These are phyloP conservation scores for Backusella macrospora DNA, from an alignment of 192 early-diverging fungal species.

Conservation along the genomic window DNA sequence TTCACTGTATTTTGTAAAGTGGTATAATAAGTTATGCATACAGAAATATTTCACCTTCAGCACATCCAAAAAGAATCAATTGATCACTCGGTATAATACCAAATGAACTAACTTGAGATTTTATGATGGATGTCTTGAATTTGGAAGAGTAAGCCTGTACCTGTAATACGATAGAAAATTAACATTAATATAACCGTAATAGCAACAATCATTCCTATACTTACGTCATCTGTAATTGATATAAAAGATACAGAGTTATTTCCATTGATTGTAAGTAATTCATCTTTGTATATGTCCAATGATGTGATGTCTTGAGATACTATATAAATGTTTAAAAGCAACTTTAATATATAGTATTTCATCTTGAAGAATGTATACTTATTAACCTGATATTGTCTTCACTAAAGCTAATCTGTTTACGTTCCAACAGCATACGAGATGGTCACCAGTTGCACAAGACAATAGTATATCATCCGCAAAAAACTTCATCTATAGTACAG, in stretches of 20 bases:
- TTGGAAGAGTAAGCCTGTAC: slow-evolving; percentile 59
- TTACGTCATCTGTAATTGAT: slow-evolving; percentile 63
- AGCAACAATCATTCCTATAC: not conserved
- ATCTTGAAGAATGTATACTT: too few relatives aligned
- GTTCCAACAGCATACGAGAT: slow-evolving; percentile 62
- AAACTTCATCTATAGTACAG: slow-evolving; percentile 54
- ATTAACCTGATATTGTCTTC: slow-evolving; percentile 55
- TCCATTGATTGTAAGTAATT: slow-evolving; percentile 58
- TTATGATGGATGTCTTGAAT: slow-evolving; percentile 59
- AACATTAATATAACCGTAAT: not conserved
- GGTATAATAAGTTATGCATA: slow-evolving; percentile 41
- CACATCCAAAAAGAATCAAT: slow-evolving; percentile 56
- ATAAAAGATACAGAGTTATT: slow-evolving; percentile 63
- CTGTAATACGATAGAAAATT: slow-evolving; percentile 28
- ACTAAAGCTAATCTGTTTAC: slow-evolving; percentile 48
- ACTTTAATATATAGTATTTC: too few relatives aligned
- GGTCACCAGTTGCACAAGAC: slow-evolving; percentile 57
- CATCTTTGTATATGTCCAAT: slow-evolving; percentile 62
- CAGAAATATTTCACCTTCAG: slow-evolving; percentile 61
- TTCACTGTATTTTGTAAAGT: too few relatives aligned
- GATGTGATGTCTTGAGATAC: slow-evolving; percentile 50
- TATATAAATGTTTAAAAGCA: not conserved
- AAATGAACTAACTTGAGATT: slow-evolving; percentile 55
- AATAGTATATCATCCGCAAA: slow-evolving; percentile 57
- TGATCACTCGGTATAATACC: slow-evolving; percentile 59